A percentile compares a stretch with the other conserved stretches of the same genome.
Evolutionary conservation across 2,329 filamentous ascomycete species (phyloP).

Genomic region (Chaetomium sp.): DNA sequence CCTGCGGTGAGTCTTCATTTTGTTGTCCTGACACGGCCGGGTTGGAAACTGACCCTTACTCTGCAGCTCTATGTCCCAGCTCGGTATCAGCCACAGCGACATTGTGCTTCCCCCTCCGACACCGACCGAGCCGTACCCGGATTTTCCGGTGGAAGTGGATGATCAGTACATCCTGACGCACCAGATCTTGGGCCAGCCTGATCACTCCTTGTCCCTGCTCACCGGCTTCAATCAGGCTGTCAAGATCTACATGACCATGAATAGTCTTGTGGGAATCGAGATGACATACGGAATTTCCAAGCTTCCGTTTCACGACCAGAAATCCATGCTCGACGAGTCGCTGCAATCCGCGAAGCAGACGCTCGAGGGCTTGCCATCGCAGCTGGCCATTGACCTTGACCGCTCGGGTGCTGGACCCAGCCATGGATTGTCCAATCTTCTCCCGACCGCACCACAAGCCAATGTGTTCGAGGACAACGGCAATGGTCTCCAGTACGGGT

Average conservation of each 20-base stretch:
- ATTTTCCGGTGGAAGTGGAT: conserved; percentile 74
- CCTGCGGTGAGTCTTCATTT: conserved; percentile 45
- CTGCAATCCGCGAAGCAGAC: conserved; percentile 64
- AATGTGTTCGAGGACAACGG: conserved; percentile 36
- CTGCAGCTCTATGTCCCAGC: conserved; percentile 64
- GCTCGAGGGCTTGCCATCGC: conserved; percentile 59
- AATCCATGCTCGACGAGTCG: conserved; percentile 63
- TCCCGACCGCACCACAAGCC: conserved; percentile 21
- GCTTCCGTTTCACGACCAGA: conserved; percentile 72
- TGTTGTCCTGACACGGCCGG: not conserved
- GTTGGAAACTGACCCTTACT: not conserved
- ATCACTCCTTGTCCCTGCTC: conserved; percentile 61
- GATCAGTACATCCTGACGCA: conserved; percentile 71
- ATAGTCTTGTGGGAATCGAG: conserved; percentile 70
- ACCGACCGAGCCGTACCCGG: conserved; percentile 67
- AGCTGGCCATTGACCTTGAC: conserved; percentile 41
- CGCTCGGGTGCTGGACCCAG: conserved; percentile 29
- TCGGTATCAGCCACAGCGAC: conserved; percentile 65
- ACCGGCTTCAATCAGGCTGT: conserved; percentile 77
- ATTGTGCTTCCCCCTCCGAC: conserved; percentile 72
- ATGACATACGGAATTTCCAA: conserved; percentile 74
- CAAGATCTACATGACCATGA: conserved; percentile 74
- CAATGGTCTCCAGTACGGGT: conserved; percentile 43
- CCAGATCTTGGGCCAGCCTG: conserved; percentile 63
- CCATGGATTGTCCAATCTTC: conserved; percentile 1